A percentile compares a stretch with the other conserved stretches of the same genome.
Evolutionary conservation across 306 rosid genomes (phyloP).

Genomic region (Luffa acutangula): DNA sequence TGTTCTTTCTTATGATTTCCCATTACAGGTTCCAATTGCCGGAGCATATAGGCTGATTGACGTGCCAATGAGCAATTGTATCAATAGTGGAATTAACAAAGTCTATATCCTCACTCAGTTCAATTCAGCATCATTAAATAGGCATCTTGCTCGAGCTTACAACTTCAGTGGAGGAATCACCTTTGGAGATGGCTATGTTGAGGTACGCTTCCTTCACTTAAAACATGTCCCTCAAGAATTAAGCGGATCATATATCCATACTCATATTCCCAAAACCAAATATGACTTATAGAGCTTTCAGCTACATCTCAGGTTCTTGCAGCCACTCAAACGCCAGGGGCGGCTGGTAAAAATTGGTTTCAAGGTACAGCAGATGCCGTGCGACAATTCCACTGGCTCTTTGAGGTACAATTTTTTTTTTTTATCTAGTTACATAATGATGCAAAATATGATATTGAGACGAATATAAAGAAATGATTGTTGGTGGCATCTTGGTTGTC

Average conservation of each 20-base stretch:
- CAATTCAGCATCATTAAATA: constrained; percentile 87
- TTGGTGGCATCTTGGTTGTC: not conserved
- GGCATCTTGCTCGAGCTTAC: constrained; percentile 87
- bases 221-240: not conserved
- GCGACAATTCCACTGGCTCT: constrained; percentile 97
- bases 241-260: not conserved
- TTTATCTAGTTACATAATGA: not conserved
- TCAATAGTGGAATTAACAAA: constrained; percentile 91
- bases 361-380: constrained; percentile 99
- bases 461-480: not conserved
- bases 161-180: constrained; percentile 55
- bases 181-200: constrained; percentile 82
- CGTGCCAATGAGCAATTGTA: constrained; percentile 98
- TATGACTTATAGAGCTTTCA: not conserved
- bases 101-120: constrained; percentile 90
- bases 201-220: constrained; percentile 32
- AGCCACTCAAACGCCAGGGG: constrained; percentile 97
- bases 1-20: not conserved
- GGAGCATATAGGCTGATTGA: constrained; percentile 89
- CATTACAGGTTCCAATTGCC: constrained; percentile 64
- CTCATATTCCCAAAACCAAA: not conserved
- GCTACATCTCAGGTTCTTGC: constrained; percentile 63
- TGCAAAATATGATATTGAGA: not conserved
- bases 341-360: constrained; percentile 75
- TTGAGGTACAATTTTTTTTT: constrained; percentile 44